phyloP scores from a whole-genome alignment of 352 stramenopile genomes.

The Pythium dissotocum region DNA sequence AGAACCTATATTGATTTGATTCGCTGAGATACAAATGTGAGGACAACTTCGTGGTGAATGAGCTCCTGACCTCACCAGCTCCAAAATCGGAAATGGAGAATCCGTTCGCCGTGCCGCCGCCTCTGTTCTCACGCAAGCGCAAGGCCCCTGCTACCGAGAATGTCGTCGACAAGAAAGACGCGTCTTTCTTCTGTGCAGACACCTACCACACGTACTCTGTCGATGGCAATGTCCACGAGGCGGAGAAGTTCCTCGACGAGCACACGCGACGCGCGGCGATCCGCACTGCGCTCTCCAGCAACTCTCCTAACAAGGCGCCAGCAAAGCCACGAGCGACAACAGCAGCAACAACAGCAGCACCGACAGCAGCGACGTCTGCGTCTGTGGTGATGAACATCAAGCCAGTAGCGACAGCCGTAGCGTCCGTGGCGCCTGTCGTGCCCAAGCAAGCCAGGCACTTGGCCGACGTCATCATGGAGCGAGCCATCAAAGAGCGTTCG shows the following conservation, averaged over 20 bases:
- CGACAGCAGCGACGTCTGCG: not conserved
- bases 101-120: slow-evolving; percentile 54
- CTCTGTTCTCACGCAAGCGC: slow-evolving; percentile 48
- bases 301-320: not conserved
- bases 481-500: slow-evolving; percentile 21
- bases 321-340: not conserved
- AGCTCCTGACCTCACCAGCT: not conserved
- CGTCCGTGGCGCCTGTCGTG: not conserved
- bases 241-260: slow-evolving; percentile 16
- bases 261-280: slow-evolving; percentile 11
- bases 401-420: slow-evolving; percentile 9
- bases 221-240: slow-evolving; percentile 21
- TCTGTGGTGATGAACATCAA: slow-evolving; percentile 14
- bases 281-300: not conserved
- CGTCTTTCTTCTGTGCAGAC: slow-evolving; percentile 38
- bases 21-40: not conserved
- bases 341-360: not conserved
- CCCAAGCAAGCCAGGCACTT: slow-evolving; percentile 31
- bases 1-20: not conserved
- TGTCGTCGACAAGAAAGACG: not conserved
- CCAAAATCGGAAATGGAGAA: slow-evolving; percentile 22
- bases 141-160: slow-evolving; percentile 5
- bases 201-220: slow-evolving; percentile 36
- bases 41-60: not conserved
- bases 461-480: slow-evolving; percentile 36